Evolutionary conservation across 1,284 basidiomycete genomes (phyloP).

Genomic region (Cryptococcus wingfieldii): DNA sequence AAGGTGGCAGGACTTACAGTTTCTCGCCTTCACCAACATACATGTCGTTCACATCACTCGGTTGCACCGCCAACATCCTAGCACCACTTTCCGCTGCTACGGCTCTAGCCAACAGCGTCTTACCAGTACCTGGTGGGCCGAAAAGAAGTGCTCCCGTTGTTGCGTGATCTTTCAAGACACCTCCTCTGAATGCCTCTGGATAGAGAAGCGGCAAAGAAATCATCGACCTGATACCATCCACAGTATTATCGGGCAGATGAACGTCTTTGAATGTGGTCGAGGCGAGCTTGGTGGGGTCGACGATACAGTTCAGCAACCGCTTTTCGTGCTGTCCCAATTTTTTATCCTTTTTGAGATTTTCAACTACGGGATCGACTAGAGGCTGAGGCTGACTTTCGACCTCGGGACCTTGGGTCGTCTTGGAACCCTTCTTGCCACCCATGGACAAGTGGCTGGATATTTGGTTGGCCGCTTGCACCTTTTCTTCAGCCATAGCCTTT

Average conservation of each 20-base stretch:
- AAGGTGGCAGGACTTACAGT: constrained; percentile 51
- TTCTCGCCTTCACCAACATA: constrained; percentile 95
- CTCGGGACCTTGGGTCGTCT: constrained; percentile 5
- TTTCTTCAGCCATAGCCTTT: constrained; percentile 13
- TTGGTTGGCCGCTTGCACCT: constrained; percentile 10
- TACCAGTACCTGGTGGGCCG: constrained; percentile 85
- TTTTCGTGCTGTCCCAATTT: constrained; percentile 73
- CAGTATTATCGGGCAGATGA: constrained; percentile 77
- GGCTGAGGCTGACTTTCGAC: constrained; percentile 1
- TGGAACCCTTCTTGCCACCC: constrained; percentile 1
- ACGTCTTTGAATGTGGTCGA: constrained; percentile 79
- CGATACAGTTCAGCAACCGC: constrained; percentile 72
- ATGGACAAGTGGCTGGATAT: constrained; percentile 18
- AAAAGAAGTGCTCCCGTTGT: constrained; percentile 85
- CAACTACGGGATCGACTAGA: constrained; percentile 62
- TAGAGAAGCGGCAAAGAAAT: constrained; percentile 87
- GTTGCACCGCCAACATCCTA: constrained; percentile 70
- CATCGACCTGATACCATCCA: constrained; percentile 82
- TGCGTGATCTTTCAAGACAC: constrained; percentile 82
- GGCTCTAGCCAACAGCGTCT: constrained; percentile 83
- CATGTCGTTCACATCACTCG: constrained; percentile 53
- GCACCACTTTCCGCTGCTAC: constrained; percentile 87
- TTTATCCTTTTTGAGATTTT: constrained; percentile 66
- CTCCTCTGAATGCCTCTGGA: constrained; percentile 82
- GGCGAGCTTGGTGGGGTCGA: constrained; percentile 62